Evolutionary conservation across 1,284 basidiomycete species (phyloP), one percentile per base, ranked within the genome.

Genomic region (Xerocomus nothofagi): DNA sequence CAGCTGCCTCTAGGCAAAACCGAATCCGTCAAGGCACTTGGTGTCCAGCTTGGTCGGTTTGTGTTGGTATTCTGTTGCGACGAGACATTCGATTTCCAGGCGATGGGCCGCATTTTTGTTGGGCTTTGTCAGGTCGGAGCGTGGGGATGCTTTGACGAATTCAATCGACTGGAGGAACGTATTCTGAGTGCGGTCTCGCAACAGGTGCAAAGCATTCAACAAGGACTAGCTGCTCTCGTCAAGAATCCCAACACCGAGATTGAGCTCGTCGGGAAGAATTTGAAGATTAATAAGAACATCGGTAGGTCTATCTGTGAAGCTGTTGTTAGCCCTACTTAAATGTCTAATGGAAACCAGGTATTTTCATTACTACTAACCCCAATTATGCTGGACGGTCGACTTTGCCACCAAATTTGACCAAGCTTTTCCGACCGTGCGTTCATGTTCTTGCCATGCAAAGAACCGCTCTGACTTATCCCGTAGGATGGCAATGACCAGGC

Each of bases 31-130:
- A 99, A 99, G 71, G 96, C 97, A 1, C 86, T 99, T 23, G 97
- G 97, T 49, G 93, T 98, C 1, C 95, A 98, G 64, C 84, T 99
- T 7, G 97, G 97, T 41, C 88, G 95, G 39, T 98, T 99, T 65
- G 97, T 99, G 17, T 78, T 99, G 41, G 97, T 99, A 27, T 99
- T 99, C 76, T 99, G 97, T 69, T 99, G 97, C 66, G 97, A 99
- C 71, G 96, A 99, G 71, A 98, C 93, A 0, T 99, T 99, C 70
- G 98, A 99, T 72, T 98, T 98, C 79, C 94, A 98, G 67, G 97
- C 97, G 2, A 99, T 99, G 97, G 96, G 96, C 55, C 91, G 97
- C 61, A 98, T 99, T 63, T 98, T 99, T 68, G 87, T 99, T 60
- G 97, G 97, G 55, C 81, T 99, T 17, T 99, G 96, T 73, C 93